These are phyloP conservation scores for Naganishia sp. DNA, from an alignment of 1,284 basidiomycete genomes.

Conservation along the genomic window DNA sequence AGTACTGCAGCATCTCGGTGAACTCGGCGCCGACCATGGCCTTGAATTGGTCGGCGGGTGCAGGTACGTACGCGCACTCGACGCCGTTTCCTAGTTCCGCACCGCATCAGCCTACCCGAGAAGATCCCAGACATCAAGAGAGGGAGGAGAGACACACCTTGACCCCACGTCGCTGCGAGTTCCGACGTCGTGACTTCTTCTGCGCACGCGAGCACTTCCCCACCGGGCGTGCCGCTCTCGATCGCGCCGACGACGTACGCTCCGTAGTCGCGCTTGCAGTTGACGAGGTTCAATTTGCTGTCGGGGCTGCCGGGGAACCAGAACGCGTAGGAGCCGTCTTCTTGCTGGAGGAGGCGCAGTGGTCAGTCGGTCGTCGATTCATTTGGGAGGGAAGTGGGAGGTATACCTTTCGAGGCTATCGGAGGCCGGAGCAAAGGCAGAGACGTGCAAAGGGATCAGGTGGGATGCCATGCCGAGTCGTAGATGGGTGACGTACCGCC, in stretches of 20 bases:
- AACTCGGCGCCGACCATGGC: slow-evolving; percentile 26
- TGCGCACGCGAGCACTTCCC: slow-evolving; percentile 27
- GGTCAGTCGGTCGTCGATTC: background rate
- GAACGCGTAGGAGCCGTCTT: slow-evolving; percentile 41
- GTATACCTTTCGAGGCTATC: slow-evolving; percentile 13
- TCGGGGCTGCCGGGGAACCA: slow-evolving; percentile 46
- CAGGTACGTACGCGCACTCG: slow-evolving; percentile 8
- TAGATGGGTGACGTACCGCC: slow-evolving; percentile 2
- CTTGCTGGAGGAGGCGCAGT: slow-evolving; percentile 27
- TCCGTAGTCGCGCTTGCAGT: slow-evolving; percentile 29
- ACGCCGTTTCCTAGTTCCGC: slow-evolving; percentile 8
- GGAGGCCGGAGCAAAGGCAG: no score
- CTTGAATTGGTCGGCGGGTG: slow-evolving; percentile 20
- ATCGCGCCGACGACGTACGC: slow-evolving; percentile 33
- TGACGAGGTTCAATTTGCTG: slow-evolving; percentile 20
- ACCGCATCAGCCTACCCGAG: background rate
- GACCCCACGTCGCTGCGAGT: slow-evolving; percentile 11
- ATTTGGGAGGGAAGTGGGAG: background rate
- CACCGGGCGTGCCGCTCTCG: slow-evolving; percentile 15
- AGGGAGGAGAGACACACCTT: slow-evolving; percentile 4
- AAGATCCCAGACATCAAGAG: no score
- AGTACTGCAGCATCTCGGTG: slow-evolving; percentile 32
- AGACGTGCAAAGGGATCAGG: no score
- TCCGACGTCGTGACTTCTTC: slow-evolving; percentile 24
- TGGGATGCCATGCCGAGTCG: background rate